Base-by-base conservation (phyloP, 2,329 filamentous ascomycete genomes). In the Ophiostoma piceae region DNA sequence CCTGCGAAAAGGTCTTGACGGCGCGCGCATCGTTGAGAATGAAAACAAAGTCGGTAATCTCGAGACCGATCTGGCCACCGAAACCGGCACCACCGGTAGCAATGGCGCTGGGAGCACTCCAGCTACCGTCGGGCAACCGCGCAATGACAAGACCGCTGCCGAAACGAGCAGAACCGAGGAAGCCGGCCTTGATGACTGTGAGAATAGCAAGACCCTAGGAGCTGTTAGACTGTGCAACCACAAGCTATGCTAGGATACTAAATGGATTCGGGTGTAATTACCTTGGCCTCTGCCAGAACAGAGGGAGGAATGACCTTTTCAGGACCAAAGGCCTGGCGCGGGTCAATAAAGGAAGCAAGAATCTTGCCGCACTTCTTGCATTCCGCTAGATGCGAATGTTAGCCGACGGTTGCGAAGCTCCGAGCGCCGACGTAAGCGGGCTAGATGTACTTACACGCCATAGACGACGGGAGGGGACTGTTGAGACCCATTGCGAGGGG, bases 281-380 rank as follows among this genome's bases (percentile, higher is more conserved):
- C 91, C 88, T 99, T 97, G 76, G 95, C 95, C 79, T 92, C 92
- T 74, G 91, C 90, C 75, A 99, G 88, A 75, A 99, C 86, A 68
- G 90, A 87, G 8, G 94, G 94, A 67, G 95, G 95, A 75, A 99
- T 99, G 78, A 99, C 89, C 80, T 98, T 98, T 80, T 98, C 95
- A 70, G 95, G 94, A 6, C 94, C 93, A 79, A 98, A 97, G 26
- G 94, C 83, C 82, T 98, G 94, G 77, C 89, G 87, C 26, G 95
- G 95, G 78, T 98, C 95, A 78, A 98, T 87, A 79, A 99, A 99
- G 14, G 94, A 96, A 65, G 91, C 87, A 75, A 99, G 87, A 77
- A 98, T 98, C 84, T 96, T 97, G 78, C 91, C 91, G 78, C 93
- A 95, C 82, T 99, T 99, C 80, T 91, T 95, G 83, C 95, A 98